Conservation (phyloP, 2,329 filamentous ascomycete species). For the Penicillium janthinellum region DNA sequence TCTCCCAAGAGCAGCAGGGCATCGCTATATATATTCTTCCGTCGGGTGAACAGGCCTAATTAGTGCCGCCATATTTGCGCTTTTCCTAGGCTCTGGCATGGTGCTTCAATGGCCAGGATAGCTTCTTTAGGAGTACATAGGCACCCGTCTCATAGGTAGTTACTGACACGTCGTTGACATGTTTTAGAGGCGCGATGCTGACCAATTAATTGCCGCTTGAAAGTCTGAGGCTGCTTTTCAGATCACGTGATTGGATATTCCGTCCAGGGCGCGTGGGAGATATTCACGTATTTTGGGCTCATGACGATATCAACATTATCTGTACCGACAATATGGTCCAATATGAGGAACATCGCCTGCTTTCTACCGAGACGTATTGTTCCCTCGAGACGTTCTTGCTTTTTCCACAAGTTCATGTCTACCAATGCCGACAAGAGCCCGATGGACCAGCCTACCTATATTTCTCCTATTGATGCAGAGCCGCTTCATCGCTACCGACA, state of each 20-base stretch:
- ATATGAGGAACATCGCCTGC: background rate
- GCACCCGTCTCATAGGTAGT: no score
- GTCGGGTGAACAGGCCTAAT: no score
- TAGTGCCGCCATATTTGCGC: no score
- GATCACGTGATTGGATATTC: conserved; percentile 10
- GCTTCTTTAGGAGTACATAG: no score
- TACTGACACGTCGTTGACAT: no score
- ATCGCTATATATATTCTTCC: no score
- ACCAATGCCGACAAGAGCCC: conserved; percentile 7
- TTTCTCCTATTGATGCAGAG: conserved; percentile 12
- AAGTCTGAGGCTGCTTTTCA: background rate
- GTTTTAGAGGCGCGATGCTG: background rate
- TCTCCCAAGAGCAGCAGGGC: no score
- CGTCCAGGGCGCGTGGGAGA: conserved; percentile 1
- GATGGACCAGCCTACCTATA: conserved; percentile 5
- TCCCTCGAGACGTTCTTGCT: conserved; percentile 2
- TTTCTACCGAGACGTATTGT: conserved; percentile 1
- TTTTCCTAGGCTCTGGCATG: no score
- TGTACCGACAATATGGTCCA: background rate
- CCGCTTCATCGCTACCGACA: conserved; percentile 27
- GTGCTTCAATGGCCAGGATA: no score
- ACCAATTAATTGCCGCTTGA: no score
- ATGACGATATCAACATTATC: background rate
- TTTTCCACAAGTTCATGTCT: conserved; percentile 5
- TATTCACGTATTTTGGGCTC: background rate